Base-by-base conservation (phyloP, 1,284 basidiomycete genomes). In the Exobasidium rhododendri region DNA sequence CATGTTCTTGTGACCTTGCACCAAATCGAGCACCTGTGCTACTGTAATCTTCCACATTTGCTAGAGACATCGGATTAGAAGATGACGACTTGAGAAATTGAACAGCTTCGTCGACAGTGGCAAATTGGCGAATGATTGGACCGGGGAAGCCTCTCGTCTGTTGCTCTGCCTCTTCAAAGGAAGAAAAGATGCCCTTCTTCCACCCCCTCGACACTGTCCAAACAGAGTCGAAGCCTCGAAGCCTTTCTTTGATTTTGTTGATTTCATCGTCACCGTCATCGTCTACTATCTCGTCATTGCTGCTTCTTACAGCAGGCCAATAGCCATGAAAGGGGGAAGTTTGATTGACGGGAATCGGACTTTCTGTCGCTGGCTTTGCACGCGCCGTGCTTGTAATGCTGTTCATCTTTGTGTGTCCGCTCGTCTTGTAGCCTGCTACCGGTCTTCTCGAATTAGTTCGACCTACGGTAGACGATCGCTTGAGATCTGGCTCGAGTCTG, bases 121-220 rank as follows among this genome's bases (percentile, higher is more conserved):
- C 5, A 24, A 50, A 50, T 20, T 50, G 2, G 22, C 28, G 14
- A 20, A 50, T 50, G 20, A 7, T 24, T 26, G 47, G 47, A 50
- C 47, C 47, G 2, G 47, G 47, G 24, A 50, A 50, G 28, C 28
- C 26, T 50, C 26, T 28, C 4, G 20, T 50, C 20, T 50, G 47
- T 50, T 26, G n/a, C 26, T 50, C 5, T 6, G 47, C 47, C 26
- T 50, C 47, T 50, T 50, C 47, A 50, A 20, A 28, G 24, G 47
- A 24, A 7, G 47, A 50, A 24, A 24, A 50, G 2, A 50, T 28
- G 13, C 47, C 47, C 5, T 24, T 50, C 28, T 28, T 50, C 47
- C 47, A 50, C 4, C 47, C 47, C 14, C 47, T 20, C 22, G 20
- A 26, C 14, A 50, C 47, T 13, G 47, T 28, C 47, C 47, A 50